Base-by-base conservation (phyloP, 1,139 yeast species). In the Scheffersomyces parashehatae region DNA sequence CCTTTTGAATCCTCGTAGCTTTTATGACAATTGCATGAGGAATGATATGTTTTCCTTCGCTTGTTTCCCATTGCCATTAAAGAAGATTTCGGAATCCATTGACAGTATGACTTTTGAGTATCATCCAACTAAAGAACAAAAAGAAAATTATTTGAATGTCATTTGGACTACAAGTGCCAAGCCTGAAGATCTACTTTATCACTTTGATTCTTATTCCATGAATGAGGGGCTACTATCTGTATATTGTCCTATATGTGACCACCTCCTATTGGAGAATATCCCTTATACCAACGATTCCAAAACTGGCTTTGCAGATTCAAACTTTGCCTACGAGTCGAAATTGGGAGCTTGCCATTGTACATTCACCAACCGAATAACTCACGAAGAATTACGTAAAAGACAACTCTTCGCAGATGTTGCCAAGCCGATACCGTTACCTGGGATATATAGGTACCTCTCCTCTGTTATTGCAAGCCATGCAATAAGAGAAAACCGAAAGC, bases 1-100 rank as follows among this genome's bases (percentile, higher is more conserved):
- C 40, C 45, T 62, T 46, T 50, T 66, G 41, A 63, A 61, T 37
- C 70, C 70, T 2, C 50, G 52, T 16, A 48, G 64, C 0, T 63
- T 52, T 42, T 60, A 65, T 44, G 72, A 68, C 37, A 60, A 59
- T 20, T 59, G 63, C 29, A 41, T 53, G 10, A 57, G 71, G 28
- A 56, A 59, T 43, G 51, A 59, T 13, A 54, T 60, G 36, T 35
- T 47, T 14, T 42, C 51, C 39, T 56, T 69, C 44, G 58, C 61
- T 39, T 43, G 46, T 14, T 53, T 48, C 40, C 65, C 67, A 0
- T 55, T 67, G 40, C 74, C 73, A 5, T 54, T 68, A 45, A 42
- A 51, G 7, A 42, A 46, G 16, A 41, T 65, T 3, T 45, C 52
- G 30, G 43, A 54, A 9, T 53, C 56, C 12, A 64, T 68, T 30